Base-by-base conservation (phyloP, 2,329 filamentous ascomycete species). In the Fonsecaea erecta region DNA sequence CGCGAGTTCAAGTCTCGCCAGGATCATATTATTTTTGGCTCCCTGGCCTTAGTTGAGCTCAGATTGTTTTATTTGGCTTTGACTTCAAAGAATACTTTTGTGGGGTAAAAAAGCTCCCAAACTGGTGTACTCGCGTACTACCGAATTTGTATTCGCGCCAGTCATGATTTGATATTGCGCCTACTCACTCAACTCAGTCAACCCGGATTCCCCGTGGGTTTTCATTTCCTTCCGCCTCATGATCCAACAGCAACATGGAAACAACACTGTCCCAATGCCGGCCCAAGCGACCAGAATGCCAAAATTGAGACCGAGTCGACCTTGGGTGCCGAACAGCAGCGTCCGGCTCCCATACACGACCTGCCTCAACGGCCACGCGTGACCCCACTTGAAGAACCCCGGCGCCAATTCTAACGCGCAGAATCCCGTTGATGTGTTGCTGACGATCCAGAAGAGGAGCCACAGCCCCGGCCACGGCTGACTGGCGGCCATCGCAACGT, bases 401-500 rank as follows among this genome's bases (percentile, higher is more conserved):
- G 85, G 84, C 1, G 84, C 82, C 28, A 90, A 76, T 32, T 86
- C 84, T 43, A 89, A 77, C 2, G 84, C 77, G 73, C 89, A 86
- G 70, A 90, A 88, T 0, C 80, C 77, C 0, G 85, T 88, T 0
- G 81, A 78, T 0, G 89, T 85, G 70, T 90, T 90, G 4, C 84
- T 83, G 63, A 89, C 86, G 46, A 89, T 85, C 86, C 86, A 88
- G 71, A 88, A 89, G 62, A 89, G 87, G 1, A 90, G 75, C 81
- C 87, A 90, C 0, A 70, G 52, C 0, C 85, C 82, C 55, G 80
- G 83, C 85, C 86, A 89, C 0, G 85, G 87, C 69, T 84, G 78
- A 0, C 85, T 86, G 2, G 89, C 77, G 1, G 88, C 71, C 84
- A 88, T 88, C 0, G 84, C 84, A 30, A 87, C 82, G 70, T 89